A percentile compares a stretch with the other conserved stretches of the same genome.
Conservation (phyloP, 148 eudicot genomes). For the Amaranthus cruentus region DNA sequence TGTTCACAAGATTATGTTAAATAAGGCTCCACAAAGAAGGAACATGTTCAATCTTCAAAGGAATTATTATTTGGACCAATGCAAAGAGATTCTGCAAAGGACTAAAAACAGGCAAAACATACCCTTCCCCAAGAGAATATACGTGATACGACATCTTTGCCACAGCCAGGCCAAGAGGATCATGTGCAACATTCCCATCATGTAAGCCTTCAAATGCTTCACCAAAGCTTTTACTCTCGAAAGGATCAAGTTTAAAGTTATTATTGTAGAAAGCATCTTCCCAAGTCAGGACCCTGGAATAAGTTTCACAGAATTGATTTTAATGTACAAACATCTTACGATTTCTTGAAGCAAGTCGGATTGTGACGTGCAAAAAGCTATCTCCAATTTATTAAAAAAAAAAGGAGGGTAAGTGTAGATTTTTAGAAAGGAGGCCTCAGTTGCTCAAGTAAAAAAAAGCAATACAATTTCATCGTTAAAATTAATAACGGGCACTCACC, state of each 20-base stretch:
- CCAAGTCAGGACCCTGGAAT: conserved; percentile 69
- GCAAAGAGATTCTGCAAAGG: not conserved
- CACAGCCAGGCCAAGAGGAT: conserved; percentile 69
- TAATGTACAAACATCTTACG: conserved; percentile 14
- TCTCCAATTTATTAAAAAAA: not conserved
- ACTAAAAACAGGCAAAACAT: conserved; percentile 22
- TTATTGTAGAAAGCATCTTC: conserved; percentile 78
- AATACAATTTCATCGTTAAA: not conserved
- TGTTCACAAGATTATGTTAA: conserved; percentile 26
- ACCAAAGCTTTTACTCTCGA: conserved; percentile 32
- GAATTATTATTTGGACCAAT: not conserved
- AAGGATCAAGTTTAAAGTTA: conserved; percentile 32
- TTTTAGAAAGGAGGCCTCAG: not conserved
- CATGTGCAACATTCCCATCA: conserved; percentile 47
- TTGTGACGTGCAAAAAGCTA: not conserved
- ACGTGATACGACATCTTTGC: conserved; percentile 84
- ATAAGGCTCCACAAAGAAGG: not conserved
- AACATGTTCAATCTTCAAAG: not conserved
- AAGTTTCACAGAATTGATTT: conserved; percentile 8
- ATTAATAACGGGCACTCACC: not conserved
- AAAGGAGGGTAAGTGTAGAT: not conserved
- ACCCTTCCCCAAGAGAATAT: conserved; percentile 93
- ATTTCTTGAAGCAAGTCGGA: not conserved
- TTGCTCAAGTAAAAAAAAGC: not conserved
- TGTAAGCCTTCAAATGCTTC: conserved; percentile 29